Base-by-base conservation (phyloP, 352 stramenopile species). In the Paralagenidium karlingii region DNA sequence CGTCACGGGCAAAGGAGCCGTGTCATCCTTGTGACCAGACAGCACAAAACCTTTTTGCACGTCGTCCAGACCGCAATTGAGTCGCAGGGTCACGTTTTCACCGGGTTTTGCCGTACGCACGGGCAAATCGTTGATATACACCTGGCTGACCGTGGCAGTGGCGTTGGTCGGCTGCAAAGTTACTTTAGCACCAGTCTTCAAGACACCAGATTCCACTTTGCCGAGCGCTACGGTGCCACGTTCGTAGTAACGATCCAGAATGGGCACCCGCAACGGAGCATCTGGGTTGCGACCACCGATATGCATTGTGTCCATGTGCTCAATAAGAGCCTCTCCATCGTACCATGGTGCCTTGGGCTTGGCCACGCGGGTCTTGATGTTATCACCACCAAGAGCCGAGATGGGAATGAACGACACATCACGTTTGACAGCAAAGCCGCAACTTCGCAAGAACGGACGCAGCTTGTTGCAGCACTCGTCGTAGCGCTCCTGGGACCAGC, bases 341-440 rank as follows among this genome's bases (percentile, higher is more conserved):
- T 97, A 99, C 95, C 96, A 99, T 24, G 67, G 56, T 22, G 74
- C 74, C 46, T 75, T 79, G 15, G 47, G 28, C 31, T 74, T 66
- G 19, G 62, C 53, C 2, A 88, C 34, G 48, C 83, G 67, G 16
- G 96, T 78, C 67, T 98, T 98, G 38, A 99, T 76, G 60, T 99
- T 99, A 44, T 94, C 89, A 8, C 96, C 96, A 20, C 62, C 79
- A 12, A 99, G 68, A 11, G 85, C 96, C 16, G 93, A 98, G 38
- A 99, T 96, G 19, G 96, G 95, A 39, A 99, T 84, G 60, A 98
- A 99, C 45, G 83, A 89, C 13, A 99, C 91, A 60, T 99, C 93
- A 25, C 75, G 90, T 68, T 99, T 98, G 34, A 98, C 94, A n/a
- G 83, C 93, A 51, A 97, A 99, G 6, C 96, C 96, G 47, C 92